A percentile compares a stretch with the other conserved stretches of the same genome.
Conservation (phyloP, 352 stramenopile species). For the Globisporangium acanthophoron region DNA sequence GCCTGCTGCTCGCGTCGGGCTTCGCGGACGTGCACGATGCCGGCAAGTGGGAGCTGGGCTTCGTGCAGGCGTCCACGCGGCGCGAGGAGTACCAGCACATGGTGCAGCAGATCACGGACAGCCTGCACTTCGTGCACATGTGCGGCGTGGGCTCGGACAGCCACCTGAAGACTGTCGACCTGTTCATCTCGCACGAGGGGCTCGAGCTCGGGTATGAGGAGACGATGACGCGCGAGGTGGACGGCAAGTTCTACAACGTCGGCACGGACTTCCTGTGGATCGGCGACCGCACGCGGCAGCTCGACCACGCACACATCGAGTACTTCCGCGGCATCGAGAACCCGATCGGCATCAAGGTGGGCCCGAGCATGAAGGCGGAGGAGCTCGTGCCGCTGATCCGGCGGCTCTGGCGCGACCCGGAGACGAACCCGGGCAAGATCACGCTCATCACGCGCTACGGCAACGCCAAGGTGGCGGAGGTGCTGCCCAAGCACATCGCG, state of each 20-base stretch:
- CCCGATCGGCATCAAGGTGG: slow-evolving; percentile 98
- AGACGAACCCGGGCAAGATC: slow-evolving; percentile 93
- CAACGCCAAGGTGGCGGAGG: slow-evolving; percentile 89
- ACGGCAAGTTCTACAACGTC: slow-evolving; percentile 97
- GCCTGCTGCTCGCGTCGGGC: slow-evolving; percentile 92
- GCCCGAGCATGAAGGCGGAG: slow-evolving; percentile 92
- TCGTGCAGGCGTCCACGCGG: slow-evolving; percentile 94
- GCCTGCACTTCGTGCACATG: slow-evolving; percentile 94
- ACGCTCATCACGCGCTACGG: slow-evolving; percentile 98
- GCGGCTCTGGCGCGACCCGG: slow-evolving; percentile 92
- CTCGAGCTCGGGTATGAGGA: slow-evolving; percentile 97
- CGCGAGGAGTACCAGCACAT: slow-evolving; percentile 94
- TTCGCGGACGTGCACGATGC: slow-evolving; percentile 97
- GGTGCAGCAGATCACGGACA: slow-evolving; percentile 96
- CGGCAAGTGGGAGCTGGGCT: slow-evolving; percentile 97
- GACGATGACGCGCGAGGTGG: slow-evolving; percentile 93
- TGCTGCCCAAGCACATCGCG: slow-evolving; percentile 94
- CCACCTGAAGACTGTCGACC: slow-evolving; percentile 92
- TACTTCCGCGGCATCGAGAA: slow-evolving; percentile 98
- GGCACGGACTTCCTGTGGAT: slow-evolving; percentile 99
- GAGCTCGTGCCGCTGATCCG: slow-evolving; percentile 95
- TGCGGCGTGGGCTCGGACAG: slow-evolving; percentile 92
- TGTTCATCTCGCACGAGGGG: slow-evolving; percentile 98
- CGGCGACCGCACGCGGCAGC: slow-evolving; percentile 96
- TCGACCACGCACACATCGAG: slow-evolving; percentile 97